phyloP scores from a whole-genome alignment of 1,284 basidiomycete genomes.

The Puccinia novopanici region DNA sequence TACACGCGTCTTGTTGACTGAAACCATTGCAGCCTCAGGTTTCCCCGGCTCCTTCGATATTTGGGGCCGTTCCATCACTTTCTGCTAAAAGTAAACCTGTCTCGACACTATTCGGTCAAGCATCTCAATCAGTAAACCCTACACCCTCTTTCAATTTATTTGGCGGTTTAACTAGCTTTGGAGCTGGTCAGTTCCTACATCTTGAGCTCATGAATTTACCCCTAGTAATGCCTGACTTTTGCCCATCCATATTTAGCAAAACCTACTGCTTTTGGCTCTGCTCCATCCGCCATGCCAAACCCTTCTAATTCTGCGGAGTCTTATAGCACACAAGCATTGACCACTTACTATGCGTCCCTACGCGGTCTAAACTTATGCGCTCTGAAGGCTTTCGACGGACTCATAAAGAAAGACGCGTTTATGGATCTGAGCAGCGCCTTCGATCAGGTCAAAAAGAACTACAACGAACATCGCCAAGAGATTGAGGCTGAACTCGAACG shows the following conservation, averaged over 20 bases:
- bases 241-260: background rate
- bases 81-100: background rate
- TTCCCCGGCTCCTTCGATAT: background rate
- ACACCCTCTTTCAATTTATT: slow-evolving; percentile 12
- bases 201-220: background rate
- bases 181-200: background rate
- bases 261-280: slow-evolving; percentile 6
- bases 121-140: background rate
- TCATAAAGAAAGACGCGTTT: slow-evolving; percentile 36
- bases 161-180: slow-evolving; percentile 1
- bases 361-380: slow-evolving; percentile 41
- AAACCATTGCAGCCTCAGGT: no score
- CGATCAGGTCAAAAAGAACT: slow-evolving; percentile 27
- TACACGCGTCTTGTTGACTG: background rate
- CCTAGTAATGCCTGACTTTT: background rate
- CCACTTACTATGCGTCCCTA: slow-evolving; percentile 38
- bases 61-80: background rate
- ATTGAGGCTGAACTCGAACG: slow-evolving; percentile 22
- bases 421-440: slow-evolving; percentile 11
- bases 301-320: background rate
- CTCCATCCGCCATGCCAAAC: background rate
- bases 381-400: slow-evolving; percentile 19
- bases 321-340: slow-evolving; percentile 13
- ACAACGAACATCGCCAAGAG: slow-evolving; percentile 26
- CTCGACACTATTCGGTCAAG: background rate